These are phyloP conservation scores for Taxillus chinensis DNA, from an alignment of 164 flowering plant genomes.

Conservation along the genomic window DNA sequence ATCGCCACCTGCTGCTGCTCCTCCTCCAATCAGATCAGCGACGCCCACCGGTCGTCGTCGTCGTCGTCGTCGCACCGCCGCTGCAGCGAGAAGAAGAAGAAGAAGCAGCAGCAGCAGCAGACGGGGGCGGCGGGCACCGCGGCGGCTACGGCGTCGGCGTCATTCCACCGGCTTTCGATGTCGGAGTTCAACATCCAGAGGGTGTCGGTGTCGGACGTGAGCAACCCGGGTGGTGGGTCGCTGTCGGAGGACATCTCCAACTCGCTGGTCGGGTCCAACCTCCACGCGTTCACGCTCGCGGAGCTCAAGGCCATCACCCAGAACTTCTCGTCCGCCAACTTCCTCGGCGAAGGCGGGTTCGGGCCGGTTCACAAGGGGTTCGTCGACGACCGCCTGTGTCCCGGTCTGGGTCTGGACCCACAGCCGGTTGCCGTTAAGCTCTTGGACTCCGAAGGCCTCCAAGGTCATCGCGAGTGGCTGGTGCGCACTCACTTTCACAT, in stretches of 20 bases:
- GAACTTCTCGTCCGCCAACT: slow-evolving; percentile 42
- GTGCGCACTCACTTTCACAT: slow-evolving; percentile 15
- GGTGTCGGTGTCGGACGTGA: slow-evolving; percentile 33
- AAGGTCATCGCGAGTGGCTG: slow-evolving; percentile 75
- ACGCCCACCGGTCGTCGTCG: not conserved
- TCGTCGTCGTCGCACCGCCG: not conserved
- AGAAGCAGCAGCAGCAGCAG: too few species aligned
- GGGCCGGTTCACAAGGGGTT: slow-evolving; percentile 76
- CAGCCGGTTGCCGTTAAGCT: slow-evolving; percentile 72
- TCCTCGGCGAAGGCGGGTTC: slow-evolving; percentile 77
- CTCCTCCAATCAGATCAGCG: too few species aligned
- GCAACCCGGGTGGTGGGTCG: slow-evolving; percentile 21
- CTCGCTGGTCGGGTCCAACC: slow-evolving; percentile 44
- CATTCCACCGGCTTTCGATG: not conserved
- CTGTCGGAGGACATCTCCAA: slow-evolving; percentile 46
- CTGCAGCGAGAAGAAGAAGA: not conserved
- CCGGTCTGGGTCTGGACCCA: slow-evolving; percentile 39
- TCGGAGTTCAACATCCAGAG: slow-evolving; percentile 17
- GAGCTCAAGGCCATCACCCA: slow-evolving; percentile 57
- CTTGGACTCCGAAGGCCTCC: slow-evolving; percentile 52
- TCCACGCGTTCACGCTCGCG: slow-evolving; percentile 37
- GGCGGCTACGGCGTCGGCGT: not conserved
- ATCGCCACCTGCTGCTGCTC: not conserved
- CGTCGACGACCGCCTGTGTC: slow-evolving; percentile 52
- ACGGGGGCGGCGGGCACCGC: not conserved